Evolutionary conservation across 768 basidiomycete species (phyloP).

Genomic region (Amanita pseudoporphyria): DNA sequence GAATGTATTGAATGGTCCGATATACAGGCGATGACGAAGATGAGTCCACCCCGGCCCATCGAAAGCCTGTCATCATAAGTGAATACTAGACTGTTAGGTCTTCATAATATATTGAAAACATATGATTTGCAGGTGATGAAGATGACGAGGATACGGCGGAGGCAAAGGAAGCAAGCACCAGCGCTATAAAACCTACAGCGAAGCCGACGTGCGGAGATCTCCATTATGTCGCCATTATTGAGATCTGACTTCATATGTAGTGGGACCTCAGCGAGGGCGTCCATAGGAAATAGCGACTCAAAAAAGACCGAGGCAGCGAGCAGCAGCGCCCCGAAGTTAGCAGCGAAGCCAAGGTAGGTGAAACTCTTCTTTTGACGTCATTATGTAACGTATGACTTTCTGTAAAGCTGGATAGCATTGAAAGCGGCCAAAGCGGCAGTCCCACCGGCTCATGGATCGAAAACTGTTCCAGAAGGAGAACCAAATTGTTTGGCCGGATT

Average conservation of each 20-base stretch:
- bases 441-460: constrained; percentile 56
- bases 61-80: neutral
- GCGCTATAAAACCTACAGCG: neutral
- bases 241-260: neutral
- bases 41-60: neutral
- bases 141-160: neutral
- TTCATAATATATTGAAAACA: neutral
- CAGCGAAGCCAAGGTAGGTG: neutral
- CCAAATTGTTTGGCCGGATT: constrained; percentile 75
- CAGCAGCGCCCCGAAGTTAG: neutral
- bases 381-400: neutral
- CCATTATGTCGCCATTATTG: no score
- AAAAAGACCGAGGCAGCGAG: neutral
- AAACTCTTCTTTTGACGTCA: neutral
- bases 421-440: constrained; percentile 55
- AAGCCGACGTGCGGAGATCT: neutral
- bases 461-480: constrained; percentile 62
- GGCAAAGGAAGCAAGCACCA: neutral
- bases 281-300: constrained; percentile 17
- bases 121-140: neutral
- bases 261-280: constrained; percentile 38
- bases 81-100: neutral
- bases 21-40: constrained; percentile 1
- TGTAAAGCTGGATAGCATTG: constrained; percentile 20
- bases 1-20: neutral